Percentiles rank a stretch among this genome's conserved stretches.
Evolutionary conservation across 768 basidiomycete genomes (phyloP).

Genomic region (Leccinum subtestaceum): DNA sequence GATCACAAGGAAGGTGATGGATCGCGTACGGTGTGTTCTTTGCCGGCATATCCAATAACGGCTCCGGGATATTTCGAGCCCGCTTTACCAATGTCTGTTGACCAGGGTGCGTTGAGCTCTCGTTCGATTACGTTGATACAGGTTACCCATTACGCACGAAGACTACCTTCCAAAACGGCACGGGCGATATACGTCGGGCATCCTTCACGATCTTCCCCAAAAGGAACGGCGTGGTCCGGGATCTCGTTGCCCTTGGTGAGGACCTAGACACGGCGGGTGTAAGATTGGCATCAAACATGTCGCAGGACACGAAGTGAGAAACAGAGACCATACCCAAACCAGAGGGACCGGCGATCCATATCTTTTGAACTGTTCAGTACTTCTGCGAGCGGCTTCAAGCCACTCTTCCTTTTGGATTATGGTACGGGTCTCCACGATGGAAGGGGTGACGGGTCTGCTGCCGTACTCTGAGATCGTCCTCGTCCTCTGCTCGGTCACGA

Average conservation of each 20-base stretch:
- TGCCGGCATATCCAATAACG: conserved; percentile 34
- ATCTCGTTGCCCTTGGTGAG: conserved; percentile 29
- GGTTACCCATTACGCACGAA: conserved; percentile 21
- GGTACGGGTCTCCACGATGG: conserved; percentile 7
- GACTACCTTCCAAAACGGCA: conserved; percentile 29
- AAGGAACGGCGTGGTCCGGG: conserved; percentile 34
- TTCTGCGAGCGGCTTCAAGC: conserved; percentile 28
- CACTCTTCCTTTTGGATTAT: conserved; percentile 27
- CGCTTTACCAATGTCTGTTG: conserved; percentile 37
- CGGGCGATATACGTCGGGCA: conserved; percentile 28
- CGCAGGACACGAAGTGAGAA: not conserved
- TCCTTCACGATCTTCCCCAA: conserved; percentile 32
- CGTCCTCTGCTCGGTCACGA: conserved; percentile 8
- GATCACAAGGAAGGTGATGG: not conserved
- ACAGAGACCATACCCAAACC: conserved; percentile 25
- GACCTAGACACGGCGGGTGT: conserved; percentile 12
- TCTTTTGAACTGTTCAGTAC: conserved; percentile 28
- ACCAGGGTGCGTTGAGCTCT: not conserved
- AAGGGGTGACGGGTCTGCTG: conserved; percentile 16
- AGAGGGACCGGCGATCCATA: conserved; percentile 30
- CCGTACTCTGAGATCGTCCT: conserved; percentile 19
- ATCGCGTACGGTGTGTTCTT: conserved; percentile 29
- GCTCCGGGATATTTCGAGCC: conserved; percentile 32
- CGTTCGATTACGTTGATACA: not conserved
- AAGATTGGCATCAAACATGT: not conserved